Evolutionary conservation across 495 filamentous ascomycete species (phyloP).

Genomic region (Penicillium roqueforti): DNA sequence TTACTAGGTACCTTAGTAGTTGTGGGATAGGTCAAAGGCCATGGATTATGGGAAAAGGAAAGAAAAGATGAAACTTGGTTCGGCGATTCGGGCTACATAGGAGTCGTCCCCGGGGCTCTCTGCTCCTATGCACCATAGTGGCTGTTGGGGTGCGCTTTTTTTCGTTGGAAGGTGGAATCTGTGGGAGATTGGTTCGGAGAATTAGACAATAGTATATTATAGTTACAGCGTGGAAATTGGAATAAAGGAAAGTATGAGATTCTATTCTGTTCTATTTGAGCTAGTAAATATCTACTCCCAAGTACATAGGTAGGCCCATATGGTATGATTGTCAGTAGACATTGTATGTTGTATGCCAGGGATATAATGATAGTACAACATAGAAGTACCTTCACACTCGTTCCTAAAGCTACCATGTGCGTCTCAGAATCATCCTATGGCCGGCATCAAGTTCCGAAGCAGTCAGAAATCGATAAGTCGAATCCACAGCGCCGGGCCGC

Average conservation of each 20-base stretch:
- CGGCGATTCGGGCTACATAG: too few relatives aligned
- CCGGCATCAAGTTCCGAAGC: background rate
- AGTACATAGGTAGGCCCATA: background rate
- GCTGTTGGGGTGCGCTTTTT: background rate
- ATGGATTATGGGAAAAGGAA: background rate
- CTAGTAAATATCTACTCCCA: background rate
- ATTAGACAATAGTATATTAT: too few relatives aligned
- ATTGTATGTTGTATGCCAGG: background rate
- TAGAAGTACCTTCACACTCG: background rate
- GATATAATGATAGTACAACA: background rate
- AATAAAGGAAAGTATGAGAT: too few relatives aligned
- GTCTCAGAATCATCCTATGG: background rate
- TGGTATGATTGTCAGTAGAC: too few relatives aligned
- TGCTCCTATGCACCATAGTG: background rate
- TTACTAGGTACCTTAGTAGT: background rate
- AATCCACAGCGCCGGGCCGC: slow-evolving; percentile 10
- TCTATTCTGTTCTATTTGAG: too few relatives aligned
- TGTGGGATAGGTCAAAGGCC: background rate
- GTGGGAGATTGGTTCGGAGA: background rate
- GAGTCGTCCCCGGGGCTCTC: background rate
- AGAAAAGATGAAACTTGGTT: too few relatives aligned
- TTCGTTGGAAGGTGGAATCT: background rate
- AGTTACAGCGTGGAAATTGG: too few relatives aligned
- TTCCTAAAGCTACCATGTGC: background rate
- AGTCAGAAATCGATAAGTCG: slow-evolving; percentile 2